Evolutionary conservation across 208 protist species (phyloP).

Genomic region (Blechomonas ayalai): DNA sequence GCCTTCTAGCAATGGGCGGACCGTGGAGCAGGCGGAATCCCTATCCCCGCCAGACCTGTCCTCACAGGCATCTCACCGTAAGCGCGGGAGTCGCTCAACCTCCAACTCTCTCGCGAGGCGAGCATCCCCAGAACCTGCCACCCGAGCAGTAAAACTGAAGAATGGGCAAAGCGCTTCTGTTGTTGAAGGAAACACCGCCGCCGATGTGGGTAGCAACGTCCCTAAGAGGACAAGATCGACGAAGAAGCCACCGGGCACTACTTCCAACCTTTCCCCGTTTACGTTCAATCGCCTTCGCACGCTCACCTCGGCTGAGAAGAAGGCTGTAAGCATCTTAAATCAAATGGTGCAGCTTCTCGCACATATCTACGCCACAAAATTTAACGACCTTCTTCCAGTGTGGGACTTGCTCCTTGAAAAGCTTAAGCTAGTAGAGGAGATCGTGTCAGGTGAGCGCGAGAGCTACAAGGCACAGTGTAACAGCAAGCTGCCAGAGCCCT

Average conservation of each 20-base stretch:
- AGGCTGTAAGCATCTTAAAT: conserved; percentile 44
- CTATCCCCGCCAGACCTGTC: background rate
- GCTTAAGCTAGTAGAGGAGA: conserved; percentile 27
- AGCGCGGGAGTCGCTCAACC: conserved; percentile 4
- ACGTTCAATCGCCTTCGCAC: conserved; percentile 48
- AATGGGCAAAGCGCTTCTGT: background rate
- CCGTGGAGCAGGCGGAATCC: background rate
- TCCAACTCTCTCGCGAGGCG: background rate
- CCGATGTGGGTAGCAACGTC: background rate
- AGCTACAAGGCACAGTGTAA: conserved; percentile 35
- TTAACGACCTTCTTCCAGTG: conserved; percentile 68
- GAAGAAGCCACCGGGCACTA: background rate
- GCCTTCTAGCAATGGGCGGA: background rate
- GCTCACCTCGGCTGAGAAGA: conserved; percentile 63
- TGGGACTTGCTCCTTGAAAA: conserved; percentile 52
- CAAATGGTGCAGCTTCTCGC: conserved; percentile 69
- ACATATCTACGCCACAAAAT: conserved; percentile 64
- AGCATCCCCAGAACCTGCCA: no score
- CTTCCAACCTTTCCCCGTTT: background rate
- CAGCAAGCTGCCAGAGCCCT: conserved; percentile 43
- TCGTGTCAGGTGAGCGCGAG: conserved; percentile 51
- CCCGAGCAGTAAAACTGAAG: background rate
- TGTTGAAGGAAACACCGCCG: background rate
- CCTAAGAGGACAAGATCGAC: background rate
- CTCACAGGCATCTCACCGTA: conserved; percentile 2